Percentiles rank a stretch among this genome's conserved stretches.
Conservation (phyloP, 768 basidiomycete genomes). For the Atractiella rhizophila region DNA sequence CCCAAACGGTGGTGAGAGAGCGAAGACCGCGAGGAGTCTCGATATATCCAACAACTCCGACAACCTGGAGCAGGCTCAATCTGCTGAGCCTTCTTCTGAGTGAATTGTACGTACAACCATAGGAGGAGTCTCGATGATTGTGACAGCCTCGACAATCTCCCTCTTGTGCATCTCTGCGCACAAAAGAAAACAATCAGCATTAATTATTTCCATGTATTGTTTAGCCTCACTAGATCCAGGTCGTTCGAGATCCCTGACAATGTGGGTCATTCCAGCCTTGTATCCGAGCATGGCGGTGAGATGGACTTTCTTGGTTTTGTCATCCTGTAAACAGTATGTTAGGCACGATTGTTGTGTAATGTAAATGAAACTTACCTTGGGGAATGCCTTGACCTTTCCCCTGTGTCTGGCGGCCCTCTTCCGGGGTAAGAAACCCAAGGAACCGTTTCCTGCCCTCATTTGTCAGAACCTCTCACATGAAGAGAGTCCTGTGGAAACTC, state of each 20-base stretch:
- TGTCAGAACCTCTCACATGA: too few relatives aligned
- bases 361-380: conserved; percentile 40
- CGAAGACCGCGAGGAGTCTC: conserved; percentile 98
- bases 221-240: conserved; percentile 77
- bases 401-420: conserved; percentile 93
- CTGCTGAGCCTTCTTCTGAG: too few relatives aligned
- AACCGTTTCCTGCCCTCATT: too few relatives aligned
- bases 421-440: conserved; percentile 85
- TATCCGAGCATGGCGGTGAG: conserved; percentile 95
- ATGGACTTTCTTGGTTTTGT: conserved; percentile 96
- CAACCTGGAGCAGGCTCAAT: too few relatives aligned
- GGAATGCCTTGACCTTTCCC: conserved; percentile 98
- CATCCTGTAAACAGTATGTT: conserved; percentile 38
- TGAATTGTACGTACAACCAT: too few relatives aligned
- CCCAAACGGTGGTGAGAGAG: conserved; percentile 90
- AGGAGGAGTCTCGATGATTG: conserved; percentile 86
- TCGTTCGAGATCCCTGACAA: conserved; percentile 96
- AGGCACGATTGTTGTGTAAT: too few relatives aligned
- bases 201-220: not conserved
- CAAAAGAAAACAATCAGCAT: not conserved
- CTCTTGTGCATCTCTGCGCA: conserved; percentile 94
- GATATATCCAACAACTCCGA: conserved; percentile 97
- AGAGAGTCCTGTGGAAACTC: too few relatives aligned
- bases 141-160: conserved; percentile 94
- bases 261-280: conserved; percentile 99